A percentile compares a stretch with the other conserved stretches of the same genome.
phyloP scores from a whole-genome alignment of 2,329 filamentous ascomycete species.

The Aspergillus neotritici region DNA sequence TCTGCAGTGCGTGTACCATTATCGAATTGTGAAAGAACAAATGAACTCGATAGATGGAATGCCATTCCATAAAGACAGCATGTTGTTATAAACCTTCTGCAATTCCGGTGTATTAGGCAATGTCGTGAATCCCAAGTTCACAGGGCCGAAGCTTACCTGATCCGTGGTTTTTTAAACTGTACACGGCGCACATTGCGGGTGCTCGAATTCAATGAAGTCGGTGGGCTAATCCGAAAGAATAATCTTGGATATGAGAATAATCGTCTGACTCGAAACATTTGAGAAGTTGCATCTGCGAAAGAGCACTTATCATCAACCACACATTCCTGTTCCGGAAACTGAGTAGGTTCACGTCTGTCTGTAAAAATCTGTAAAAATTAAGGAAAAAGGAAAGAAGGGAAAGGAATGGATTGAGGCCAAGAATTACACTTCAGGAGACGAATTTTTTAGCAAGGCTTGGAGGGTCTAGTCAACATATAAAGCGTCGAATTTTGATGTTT shows the following conservation, averaged over 20 bases:
- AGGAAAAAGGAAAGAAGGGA: not conserved
- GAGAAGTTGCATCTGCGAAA: slow-evolving; percentile 15
- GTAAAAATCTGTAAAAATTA: not conserved
- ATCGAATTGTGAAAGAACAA: slow-evolving; percentile 28
- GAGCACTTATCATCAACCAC: slow-evolving; percentile 4
- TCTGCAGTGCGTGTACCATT: slow-evolving; percentile 20
- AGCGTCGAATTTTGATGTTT: slow-evolving; percentile 2
- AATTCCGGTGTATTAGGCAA: not conserved
- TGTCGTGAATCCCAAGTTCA: not conserved
- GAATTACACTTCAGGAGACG: not conserved
- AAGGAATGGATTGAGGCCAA: not conserved
- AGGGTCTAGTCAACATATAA: not conserved
- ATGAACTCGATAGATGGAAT: slow-evolving; percentile 30
- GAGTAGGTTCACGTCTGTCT: not conserved
- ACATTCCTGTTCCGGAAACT: slow-evolving; percentile 2
- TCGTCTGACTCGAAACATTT: slow-evolving; percentile 31
- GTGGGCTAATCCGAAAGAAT: slow-evolving; percentile 18
- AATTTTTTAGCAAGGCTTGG: not conserved
- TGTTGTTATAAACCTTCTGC: slow-evolving; percentile 27
- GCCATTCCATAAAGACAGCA: slow-evolving; percentile 28
- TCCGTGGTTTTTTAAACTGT: slow-evolving; percentile 31
- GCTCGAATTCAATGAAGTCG: slow-evolving; percentile 13
- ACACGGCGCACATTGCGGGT: slow-evolving; percentile 26
- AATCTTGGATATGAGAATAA: slow-evolving; percentile 22
- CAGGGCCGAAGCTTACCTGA: slow-evolving; percentile 20